Evolutionary conservation across 257 asterid species (phyloP).

Genomic region (Rehmannia glutinosa): DNA sequence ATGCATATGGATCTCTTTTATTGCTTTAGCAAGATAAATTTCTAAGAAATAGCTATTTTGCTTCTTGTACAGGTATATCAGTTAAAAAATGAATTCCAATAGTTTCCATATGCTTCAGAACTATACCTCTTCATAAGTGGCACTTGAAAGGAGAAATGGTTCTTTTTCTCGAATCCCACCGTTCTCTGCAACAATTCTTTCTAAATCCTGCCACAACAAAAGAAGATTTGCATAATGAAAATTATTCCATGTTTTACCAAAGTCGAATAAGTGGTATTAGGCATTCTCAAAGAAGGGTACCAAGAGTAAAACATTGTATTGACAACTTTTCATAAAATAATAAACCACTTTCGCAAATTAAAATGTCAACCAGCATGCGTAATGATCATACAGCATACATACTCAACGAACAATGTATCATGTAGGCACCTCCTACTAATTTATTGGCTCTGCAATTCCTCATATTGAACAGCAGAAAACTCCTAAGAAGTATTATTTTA

Average conservation of each 20-base stretch:
- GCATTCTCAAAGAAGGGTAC: no score
- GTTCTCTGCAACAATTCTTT: constrained; percentile 64
- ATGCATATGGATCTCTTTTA: neutral
- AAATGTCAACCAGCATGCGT: no score
- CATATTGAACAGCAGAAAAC: no score
- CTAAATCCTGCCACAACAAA: constrained; percentile 60
- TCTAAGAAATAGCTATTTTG: neutral
- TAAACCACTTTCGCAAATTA: neutral
- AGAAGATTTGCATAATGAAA: neutral
- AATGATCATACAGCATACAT: no score
- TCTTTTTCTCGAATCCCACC: constrained; percentile 74
- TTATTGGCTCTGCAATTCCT: no score
- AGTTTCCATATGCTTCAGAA: neutral
- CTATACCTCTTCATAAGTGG: constrained; percentile 50
- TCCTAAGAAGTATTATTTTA: no score
- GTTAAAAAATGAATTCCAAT: neutral
- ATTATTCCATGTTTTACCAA: no score
- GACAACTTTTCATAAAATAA: neutral
- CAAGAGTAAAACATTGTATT: neutral
- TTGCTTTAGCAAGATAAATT: neutral
- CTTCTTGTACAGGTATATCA: neutral
- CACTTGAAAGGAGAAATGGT: constrained; percentile 66
- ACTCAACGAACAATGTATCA: no score
- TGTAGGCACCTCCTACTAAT: no score
- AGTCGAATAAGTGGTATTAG: no score